A percentile compares a stretch with the other conserved stretches of the same genome.
Conservation (phyloP, 768 basidiomycete genomes). For the Udeniomyces megalosporus region DNA sequence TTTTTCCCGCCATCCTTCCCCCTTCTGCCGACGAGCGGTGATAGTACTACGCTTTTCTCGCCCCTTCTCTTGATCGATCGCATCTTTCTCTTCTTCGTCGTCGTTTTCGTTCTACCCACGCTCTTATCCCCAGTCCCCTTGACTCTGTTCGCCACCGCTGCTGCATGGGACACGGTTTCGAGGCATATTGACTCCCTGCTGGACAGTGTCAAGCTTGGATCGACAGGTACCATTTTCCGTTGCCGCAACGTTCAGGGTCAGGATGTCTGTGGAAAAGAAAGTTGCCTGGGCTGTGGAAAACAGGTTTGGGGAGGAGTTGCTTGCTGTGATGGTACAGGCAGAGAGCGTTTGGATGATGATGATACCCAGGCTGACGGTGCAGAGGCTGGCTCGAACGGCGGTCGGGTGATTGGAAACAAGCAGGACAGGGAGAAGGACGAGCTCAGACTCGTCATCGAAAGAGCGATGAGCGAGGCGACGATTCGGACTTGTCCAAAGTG, state of each 20-base stretch:
- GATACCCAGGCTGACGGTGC: background rate
- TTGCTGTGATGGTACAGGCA: background rate
- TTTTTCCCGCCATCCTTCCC: background rate
- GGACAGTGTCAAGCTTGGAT: background rate
- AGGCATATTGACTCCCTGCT: background rate
- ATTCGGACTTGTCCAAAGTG: conserved; percentile 13
- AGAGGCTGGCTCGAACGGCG: no score
- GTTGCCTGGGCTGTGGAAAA: conserved; percentile 4
- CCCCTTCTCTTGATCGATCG: no score
- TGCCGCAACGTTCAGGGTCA: background rate
- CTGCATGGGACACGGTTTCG: background rate
- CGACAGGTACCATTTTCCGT: background rate
- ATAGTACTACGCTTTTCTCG: no score
- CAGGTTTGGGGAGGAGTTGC: conserved; percentile 11
- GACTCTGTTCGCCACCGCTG: background rate
- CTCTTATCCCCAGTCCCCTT: background rate
- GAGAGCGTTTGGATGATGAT: background rate
- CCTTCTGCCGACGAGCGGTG: background rate
- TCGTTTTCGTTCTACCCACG: background rate
- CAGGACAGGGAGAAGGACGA: conserved; percentile 15
- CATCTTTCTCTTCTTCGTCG: background rate
- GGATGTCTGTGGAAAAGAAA: conserved; percentile 5
- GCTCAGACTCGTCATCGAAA: conserved; percentile 9
- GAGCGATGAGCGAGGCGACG: conserved; percentile 11
- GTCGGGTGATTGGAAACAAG: background rate